Evolutionary conservation across 352 stramenopile species (phyloP), one percentile per base, ranked within the genome.

Genomic region (Achlya hypogyna): DNA sequence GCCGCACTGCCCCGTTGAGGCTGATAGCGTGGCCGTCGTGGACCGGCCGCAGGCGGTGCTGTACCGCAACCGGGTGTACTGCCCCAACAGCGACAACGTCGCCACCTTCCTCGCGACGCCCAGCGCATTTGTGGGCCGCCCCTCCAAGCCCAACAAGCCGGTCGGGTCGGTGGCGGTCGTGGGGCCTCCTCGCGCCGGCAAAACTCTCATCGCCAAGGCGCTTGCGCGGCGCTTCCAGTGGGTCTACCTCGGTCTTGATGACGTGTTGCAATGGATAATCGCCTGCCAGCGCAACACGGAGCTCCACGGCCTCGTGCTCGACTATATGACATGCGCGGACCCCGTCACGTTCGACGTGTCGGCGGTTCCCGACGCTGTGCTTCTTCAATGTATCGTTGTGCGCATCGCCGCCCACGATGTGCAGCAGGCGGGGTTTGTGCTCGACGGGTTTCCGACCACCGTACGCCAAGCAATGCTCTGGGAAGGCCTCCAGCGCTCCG

Each of bases 1-100:
- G 27, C 54, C 54, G n/a, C 23, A 64, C 22, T 64, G 54, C 22
- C 54, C 54, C n/a, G 54, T 64, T 5, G 35, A 20, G 25, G 25
- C 27, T 18, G 4, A 3, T 23, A 29, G 8, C 22, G 38, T 31
- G 2, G 27, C 22, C 14, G 18, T 25, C 20, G 31, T 22, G 18
- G 27, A 63, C 0, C 5, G 31, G 0, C 54, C 45, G 22, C 6
- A 51, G 28, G 45, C 32, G 22, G 54, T 64, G 20, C 18, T 25
- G 20, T 64, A 64, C 38, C 54, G 54, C 34, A n/a, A 23, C 9
- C 32, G 54, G 9, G 35, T 52, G 10, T 64, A 64, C 23, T 14
- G 32, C 9, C 54, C 54, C 4, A 52, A 9, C 34, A 3, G 2
- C 38, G 38, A 45, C 1, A 16, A 49, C n/a, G 23, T 64, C 2